A percentile compares a stretch with the other conserved stretches of the same genome.
These are phyloP conservation scores for Eimeria brunetti DNA, from an alignment of 169 alveolate species.

Conservation along the genomic window DNA sequence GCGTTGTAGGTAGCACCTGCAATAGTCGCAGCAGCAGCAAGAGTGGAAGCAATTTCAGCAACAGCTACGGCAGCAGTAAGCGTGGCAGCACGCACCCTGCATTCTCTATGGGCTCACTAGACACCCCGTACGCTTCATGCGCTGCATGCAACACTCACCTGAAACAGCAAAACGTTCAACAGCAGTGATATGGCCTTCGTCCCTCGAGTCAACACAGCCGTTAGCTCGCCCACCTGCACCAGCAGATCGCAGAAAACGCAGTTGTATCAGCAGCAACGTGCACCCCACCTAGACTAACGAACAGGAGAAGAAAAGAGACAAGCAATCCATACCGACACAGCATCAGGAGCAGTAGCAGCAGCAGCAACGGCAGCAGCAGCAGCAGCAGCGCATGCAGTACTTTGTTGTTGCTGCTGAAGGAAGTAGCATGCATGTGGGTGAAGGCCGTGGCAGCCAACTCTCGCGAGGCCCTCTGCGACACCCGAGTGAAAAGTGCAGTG, in stretches of 20 bases:
- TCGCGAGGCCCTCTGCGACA: conserved; percentile 84
- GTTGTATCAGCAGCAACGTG: neutral
- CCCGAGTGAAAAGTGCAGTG: conserved; percentile 83
- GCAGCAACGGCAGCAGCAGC: neutral
- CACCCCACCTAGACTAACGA: neutral
- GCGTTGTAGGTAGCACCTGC: conserved; percentile 85
- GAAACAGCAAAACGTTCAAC: conserved; percentile 84
- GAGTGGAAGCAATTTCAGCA: neutral
- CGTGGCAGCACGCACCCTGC: neutral
- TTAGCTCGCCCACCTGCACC: conserved; percentile 83
- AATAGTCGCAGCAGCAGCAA: conserved; percentile 58
- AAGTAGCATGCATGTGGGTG: conserved; percentile 81
- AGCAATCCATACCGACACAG: neutral
- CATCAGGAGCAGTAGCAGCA: neutral
- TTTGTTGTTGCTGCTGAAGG: conserved; percentile 60
- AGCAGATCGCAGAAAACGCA: neutral
- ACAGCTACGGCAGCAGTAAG: neutral
- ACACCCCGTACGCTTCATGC: neutral
- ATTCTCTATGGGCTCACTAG: neutral
- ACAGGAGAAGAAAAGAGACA: neutral
- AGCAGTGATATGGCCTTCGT: conserved; percentile 81
- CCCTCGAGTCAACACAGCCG: conserved; percentile 85
- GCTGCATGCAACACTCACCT: conserved; percentile 55
- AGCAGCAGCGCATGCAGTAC: conserved; percentile 11
- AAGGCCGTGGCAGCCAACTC: conserved; percentile 82